A percentile compares a stretch with the other conserved stretches of the same genome.
Conservation (phyloP, 192 early-diverging fungal genomes). For the Coemansia sp. region DNA sequence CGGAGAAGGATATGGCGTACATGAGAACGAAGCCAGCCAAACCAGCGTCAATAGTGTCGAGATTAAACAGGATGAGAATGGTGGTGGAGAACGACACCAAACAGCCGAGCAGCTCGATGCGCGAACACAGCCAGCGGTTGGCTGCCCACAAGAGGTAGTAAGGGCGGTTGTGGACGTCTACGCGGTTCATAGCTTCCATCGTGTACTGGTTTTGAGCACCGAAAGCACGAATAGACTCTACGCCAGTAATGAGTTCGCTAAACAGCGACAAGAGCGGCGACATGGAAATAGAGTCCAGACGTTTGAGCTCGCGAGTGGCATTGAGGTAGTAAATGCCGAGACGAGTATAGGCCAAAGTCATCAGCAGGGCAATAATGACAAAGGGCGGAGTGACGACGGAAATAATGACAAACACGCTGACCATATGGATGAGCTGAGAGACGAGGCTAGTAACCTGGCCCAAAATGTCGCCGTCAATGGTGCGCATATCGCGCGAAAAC, state of each 20-base stretch:
- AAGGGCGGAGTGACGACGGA: conserved; percentile 70
- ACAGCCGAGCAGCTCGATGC: conserved; percentile 75
- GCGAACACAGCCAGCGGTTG: conserved; percentile 87
- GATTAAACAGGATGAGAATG: conserved; percentile 57
- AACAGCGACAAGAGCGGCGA: conserved; percentile 79
- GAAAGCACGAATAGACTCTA: conserved; percentile 82
- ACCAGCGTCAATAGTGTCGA: conserved; percentile 70
- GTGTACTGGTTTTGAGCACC: conserved; percentile 72
- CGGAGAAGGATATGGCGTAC: conserved; percentile 83
- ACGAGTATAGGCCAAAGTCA: conserved; percentile 56
- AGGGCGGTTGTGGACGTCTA: conserved; percentile 79
- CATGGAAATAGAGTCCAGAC: conserved; percentile 73
- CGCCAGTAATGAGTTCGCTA: conserved; percentile 72
- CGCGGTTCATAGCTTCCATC: conserved; percentile 56
- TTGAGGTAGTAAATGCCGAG: conserved; percentile 72
- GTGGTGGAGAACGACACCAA: conserved; percentile 72
- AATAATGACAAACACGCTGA: conserved; percentile 60
- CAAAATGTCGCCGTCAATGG: conserved; percentile 68
- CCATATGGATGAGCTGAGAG: conserved; percentile 51
- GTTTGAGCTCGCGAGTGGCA: conserved; percentile 83
- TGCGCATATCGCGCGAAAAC: conserved; percentile 82
- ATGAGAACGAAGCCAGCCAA: conserved; percentile 82
- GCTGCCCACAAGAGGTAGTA: conserved; percentile 83
- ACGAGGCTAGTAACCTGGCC: conserved; percentile 53
- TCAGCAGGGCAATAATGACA: conserved; percentile 60